Conservation (phyloP, 345 rosid genomes). For the Kandelia obovata region DNA sequence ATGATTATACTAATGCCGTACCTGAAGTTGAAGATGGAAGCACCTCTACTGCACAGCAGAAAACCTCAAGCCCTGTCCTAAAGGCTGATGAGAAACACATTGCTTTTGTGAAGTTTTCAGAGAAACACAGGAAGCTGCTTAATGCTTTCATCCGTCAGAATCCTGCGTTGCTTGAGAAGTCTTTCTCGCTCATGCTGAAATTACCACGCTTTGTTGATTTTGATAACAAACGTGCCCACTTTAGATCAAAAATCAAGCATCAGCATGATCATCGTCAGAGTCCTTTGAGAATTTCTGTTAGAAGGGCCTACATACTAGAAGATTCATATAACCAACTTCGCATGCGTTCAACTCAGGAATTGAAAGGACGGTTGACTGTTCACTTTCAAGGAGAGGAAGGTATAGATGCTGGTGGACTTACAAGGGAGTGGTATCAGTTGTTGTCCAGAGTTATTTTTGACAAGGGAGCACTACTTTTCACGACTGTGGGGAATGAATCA, state of each 20-base stretch:
- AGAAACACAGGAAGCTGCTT: slow-evolving; percentile 86
- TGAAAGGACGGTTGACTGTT: slow-evolving; percentile 91
- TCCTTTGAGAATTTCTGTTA: slow-evolving; percentile 83
- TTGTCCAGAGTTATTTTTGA: slow-evolving; percentile 93
- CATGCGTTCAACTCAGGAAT: slow-evolving; percentile 71
- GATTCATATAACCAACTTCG: slow-evolving; percentile 97
- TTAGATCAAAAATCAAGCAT: slow-evolving; percentile 91
- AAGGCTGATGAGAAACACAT: slow-evolving; percentile 77
- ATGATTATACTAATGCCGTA: slow-evolving; percentile 45
- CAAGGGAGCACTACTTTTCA: slow-evolving; percentile 89
- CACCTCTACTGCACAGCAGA: slow-evolving; percentile 47
- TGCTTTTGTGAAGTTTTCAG: slow-evolving; percentile 82
- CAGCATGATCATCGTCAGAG: slow-evolving; percentile 92
- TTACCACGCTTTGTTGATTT: slow-evolving; percentile 94
- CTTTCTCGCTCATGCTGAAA: slow-evolving; percentile 87
- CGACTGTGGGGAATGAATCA: slow-evolving; percentile 95
- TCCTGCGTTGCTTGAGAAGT: slow-evolving; percentile 91
- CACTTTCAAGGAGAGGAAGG: slow-evolving; percentile 99
- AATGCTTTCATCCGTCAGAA: slow-evolving; percentile 94
- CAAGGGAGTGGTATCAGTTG: slow-evolving; percentile 99
- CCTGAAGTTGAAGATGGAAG: slow-evolving; percentile 65
- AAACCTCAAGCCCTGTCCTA: slow-evolving; percentile 38
- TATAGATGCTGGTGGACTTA: slow-evolving; percentile 98
- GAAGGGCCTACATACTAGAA: slow-evolving; percentile 94
- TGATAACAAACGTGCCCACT: slow-evolving; percentile 87